These are phyloP conservation scores for Lactarius vividus DNA, from an alignment of 768 basidiomycete species.

Conservation along the genomic window DNA sequence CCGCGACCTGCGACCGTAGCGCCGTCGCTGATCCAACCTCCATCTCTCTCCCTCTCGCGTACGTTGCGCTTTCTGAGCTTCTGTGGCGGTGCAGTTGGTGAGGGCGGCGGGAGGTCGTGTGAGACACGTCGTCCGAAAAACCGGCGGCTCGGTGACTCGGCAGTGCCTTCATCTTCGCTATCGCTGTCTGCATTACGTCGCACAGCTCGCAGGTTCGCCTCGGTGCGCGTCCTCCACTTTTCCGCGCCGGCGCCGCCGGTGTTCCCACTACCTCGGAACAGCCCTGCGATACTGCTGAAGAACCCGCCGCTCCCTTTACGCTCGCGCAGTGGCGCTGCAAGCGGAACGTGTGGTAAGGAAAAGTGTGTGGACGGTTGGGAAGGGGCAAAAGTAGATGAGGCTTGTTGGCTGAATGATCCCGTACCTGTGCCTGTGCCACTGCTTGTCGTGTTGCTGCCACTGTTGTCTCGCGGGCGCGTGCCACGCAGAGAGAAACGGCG, in stretches of 20 bases:
- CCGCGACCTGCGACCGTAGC: conserved; percentile 21
- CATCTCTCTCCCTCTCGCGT: conserved; percentile 14
- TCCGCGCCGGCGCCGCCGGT: not conserved
- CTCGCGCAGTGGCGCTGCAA: conserved; percentile 5
- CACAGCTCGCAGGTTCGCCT: conserved; percentile 33
- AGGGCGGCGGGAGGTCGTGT: conserved; percentile 10
- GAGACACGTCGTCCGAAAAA: conserved; percentile 17
- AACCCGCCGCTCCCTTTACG: conserved; percentile 23
- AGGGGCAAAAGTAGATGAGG: conserved; percentile 13
- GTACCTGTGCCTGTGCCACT: conserved; percentile 25
- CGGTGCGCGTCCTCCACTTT: conserved; percentile 41
- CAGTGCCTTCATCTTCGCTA: conserved; percentile 30
- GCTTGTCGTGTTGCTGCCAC: conserved; percentile 22
- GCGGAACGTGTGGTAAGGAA: not conserved
- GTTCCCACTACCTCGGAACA: conserved; percentile 19
- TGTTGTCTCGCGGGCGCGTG: conserved; percentile 6
- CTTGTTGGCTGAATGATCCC: conserved; percentile 23
- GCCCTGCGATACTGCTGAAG: conserved; percentile 24
- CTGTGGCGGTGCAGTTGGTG: not conserved
- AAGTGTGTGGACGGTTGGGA: not conserved
- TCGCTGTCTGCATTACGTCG: conserved; percentile 32
- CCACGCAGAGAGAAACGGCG: conserved; percentile 11
- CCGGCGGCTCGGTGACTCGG: conserved; percentile 14
- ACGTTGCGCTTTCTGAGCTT: conserved; percentile 13
- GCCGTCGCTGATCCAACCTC: conserved; percentile 28